These are phyloP conservation scores for Blastobotrys petasosporus DNA, from an alignment of 1,139 yeast species.

Conservation along the genomic window DNA sequence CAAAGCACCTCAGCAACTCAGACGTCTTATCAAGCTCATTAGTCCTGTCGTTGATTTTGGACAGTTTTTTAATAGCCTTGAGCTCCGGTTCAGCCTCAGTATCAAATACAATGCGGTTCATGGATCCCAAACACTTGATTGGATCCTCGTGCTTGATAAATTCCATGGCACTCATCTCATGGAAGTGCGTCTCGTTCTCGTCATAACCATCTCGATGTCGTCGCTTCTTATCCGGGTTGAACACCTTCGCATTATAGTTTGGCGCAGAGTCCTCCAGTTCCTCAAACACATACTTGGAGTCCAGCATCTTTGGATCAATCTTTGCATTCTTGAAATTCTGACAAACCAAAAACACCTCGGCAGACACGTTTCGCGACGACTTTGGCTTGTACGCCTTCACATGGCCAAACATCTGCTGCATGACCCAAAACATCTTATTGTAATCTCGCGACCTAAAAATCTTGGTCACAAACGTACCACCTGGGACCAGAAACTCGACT, in stretches of 20 bases:
- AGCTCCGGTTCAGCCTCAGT: conserved; percentile 60
- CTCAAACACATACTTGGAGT: conserved; percentile 90
- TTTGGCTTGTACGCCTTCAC: conserved; percentile 99
- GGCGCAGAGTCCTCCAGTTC: conserved; percentile 62
- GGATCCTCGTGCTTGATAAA: conserved; percentile 80
- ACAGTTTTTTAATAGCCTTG: conserved; percentile 63
- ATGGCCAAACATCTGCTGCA: conserved; percentile 88
- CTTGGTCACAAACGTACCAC: conserved; percentile 96
- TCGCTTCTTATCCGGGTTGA: conserved; percentile 84
- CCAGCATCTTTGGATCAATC: conserved; percentile 85
- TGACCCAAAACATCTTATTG: conserved; percentile 94
- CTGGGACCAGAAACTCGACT: conserved; percentile 83
- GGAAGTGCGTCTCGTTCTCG: conserved; percentile 81
- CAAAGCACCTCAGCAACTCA: conserved; percentile 75
- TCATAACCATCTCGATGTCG: conserved; percentile 97
- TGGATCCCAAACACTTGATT: conserved; percentile 69
- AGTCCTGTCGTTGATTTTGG: conserved; percentile 21
- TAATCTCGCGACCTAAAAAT: conserved; percentile 97
- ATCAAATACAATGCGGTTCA: conserved; percentile 44
- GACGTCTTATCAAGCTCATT: conserved; percentile 48
- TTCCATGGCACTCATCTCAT: conserved; percentile 68
- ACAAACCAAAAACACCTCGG: conserved; percentile 97
- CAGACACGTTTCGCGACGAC: conserved; percentile 96
- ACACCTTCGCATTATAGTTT: conserved; percentile 86
- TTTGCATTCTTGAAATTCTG: conserved; percentile 91